A percentile compares a stretch with the other conserved stretches of the same genome.
These are phyloP conservation scores for Aspergillus quadricinctus DNA, from an alignment of 2,329 filamentous ascomycete genomes.

Conservation along the genomic window DNA sequence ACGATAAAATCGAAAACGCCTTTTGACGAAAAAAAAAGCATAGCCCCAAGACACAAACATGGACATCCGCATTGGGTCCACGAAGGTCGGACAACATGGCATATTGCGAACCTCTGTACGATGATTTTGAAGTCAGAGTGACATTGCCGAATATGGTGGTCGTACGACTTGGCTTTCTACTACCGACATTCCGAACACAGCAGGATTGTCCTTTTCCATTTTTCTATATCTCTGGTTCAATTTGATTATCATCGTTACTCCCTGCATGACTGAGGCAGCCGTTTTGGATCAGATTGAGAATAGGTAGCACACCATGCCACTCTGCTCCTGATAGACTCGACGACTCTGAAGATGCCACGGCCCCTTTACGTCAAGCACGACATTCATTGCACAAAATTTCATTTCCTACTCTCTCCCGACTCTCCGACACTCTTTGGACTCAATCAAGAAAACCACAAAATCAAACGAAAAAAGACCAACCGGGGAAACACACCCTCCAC, in stretches of 20 bases:
- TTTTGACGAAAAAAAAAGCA: background rate
- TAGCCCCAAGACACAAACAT: background rate
- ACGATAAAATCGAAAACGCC: constrained; percentile 5
- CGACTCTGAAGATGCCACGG: background rate
- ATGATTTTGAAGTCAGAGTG: background rate
- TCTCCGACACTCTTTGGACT: background rate
- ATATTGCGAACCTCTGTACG: background rate
- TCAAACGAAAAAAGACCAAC: background rate
- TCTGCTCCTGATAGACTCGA: background rate
- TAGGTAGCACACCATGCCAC: background rate
- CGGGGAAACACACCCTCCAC: background rate
- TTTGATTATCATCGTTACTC: background rate
- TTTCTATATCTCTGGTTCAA: background rate
- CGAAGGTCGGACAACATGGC: background rate
- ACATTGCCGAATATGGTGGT: background rate
- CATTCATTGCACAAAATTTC: background rate
- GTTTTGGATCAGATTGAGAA: background rate
- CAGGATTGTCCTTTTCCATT: background rate
- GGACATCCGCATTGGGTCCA: background rate
- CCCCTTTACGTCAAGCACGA: background rate
- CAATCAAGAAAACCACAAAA: background rate
- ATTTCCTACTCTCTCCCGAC: background rate
- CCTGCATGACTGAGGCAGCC: background rate
- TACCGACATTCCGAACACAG: background rate
- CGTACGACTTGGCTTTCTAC: background rate